phyloP scores from a whole-genome alignment of 371 early-diverging fungal species.

The Zychaea mexicana region DNA sequence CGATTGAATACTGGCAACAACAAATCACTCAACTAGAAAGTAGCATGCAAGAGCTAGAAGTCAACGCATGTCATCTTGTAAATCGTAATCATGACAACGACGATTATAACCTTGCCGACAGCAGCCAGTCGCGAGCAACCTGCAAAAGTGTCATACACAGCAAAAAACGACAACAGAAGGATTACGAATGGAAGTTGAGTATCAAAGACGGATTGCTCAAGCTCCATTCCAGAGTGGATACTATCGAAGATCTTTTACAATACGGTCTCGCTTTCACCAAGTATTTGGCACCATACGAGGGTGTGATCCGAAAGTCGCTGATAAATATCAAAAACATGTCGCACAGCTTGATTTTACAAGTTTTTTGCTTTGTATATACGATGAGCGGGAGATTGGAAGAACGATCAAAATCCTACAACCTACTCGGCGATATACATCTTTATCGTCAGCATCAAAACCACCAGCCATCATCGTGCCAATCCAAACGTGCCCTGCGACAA shows the following conservation, averaged over 20 bases:
- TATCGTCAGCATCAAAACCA: no score
- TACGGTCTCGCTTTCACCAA: slow-evolving; percentile 10
- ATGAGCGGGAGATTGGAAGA: no score
- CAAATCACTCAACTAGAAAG: not conserved
- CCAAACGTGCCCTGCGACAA: no score
- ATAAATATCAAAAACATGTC: no score
- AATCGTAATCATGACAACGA: not conserved
- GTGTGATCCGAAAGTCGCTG: slow-evolving; percentile 1
- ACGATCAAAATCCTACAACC: not conserved
- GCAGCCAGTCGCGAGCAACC: no score
- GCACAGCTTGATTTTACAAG: no score
- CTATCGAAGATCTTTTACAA: slow-evolving; percentile 7
- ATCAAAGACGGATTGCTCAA: slow-evolving; percentile 11
- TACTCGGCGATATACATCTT: no score
- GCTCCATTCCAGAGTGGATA: slow-evolving; percentile 11
- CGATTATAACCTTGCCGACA: not conserved
- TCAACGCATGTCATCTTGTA: not conserved
- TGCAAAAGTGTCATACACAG: not conserved
- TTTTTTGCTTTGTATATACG: no score
- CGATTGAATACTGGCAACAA: not conserved
- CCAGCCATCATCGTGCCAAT: no score
- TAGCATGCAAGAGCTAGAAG: not conserved
- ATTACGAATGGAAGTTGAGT: no score
- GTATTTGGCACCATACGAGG: slow-evolving; percentile 10
- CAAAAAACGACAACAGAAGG: no score